These are phyloP conservation scores for Euphorbia tirucalli DNA, from an alignment of 345 rosid genomes.

Conservation along the genomic window DNA sequence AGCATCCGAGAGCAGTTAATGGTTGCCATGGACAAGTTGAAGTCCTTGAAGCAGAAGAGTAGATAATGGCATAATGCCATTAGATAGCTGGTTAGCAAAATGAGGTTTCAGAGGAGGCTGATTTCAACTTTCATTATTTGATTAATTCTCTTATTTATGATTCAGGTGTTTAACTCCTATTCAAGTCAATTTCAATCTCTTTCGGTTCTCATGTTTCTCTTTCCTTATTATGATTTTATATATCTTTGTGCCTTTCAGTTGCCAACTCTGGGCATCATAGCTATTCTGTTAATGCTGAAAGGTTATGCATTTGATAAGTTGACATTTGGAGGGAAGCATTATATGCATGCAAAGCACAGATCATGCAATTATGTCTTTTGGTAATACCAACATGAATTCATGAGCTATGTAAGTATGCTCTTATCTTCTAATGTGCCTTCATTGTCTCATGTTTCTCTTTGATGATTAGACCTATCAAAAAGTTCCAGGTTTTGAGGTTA, in stretches of 20 bases:
- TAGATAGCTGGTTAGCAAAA: slow-evolving; percentile 3
- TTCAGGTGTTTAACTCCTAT: slow-evolving; percentile 6
- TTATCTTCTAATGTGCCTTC: not conserved
- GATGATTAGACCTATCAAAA: not conserved
- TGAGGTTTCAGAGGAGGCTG: not conserved
- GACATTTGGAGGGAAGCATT: not conserved
- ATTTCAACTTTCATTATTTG: not conserved
- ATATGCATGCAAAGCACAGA: not conserved
- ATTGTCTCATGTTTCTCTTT: not conserved
- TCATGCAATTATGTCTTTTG: not conserved
- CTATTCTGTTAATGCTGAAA: not conserved
- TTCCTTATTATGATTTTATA: not conserved
- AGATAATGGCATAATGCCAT: slow-evolving; percentile 31
- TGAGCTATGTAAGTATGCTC: not conserved
- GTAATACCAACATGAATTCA: slow-evolving; percentile 3
- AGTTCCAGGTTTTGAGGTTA: not conserved
- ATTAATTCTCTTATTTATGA: not conserved
- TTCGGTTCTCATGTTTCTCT: not conserved
- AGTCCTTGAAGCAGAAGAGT: slow-evolving; percentile 41
- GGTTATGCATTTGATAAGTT: not conserved
- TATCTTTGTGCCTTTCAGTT: slow-evolving; percentile 12
- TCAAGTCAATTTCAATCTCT: slow-evolving; percentile 2
- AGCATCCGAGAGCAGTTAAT: slow-evolving; percentile 36
- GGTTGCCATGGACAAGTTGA: slow-evolving; percentile 45
- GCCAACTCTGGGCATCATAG: not conserved